These are phyloP conservation scores for Tuctoria greenei DNA, from an alignment of 176 grass and related monocot species.

Conservation along the genomic window DNA sequence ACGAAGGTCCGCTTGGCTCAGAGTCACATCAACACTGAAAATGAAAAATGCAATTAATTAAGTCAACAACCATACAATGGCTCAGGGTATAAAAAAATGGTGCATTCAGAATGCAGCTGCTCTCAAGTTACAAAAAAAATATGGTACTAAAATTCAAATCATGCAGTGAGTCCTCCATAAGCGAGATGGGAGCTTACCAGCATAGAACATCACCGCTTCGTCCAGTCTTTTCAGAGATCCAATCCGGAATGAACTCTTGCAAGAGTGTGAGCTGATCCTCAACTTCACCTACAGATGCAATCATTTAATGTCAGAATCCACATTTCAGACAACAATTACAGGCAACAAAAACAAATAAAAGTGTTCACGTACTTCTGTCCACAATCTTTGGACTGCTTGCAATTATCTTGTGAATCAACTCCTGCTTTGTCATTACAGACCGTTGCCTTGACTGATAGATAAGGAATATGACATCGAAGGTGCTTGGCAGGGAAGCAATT, in stretches of 20 bases:
- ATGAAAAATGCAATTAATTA: not conserved
- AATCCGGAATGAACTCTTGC: conserved; percentile 72
- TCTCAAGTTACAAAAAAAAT: not conserved
- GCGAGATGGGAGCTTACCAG: conserved; percentile 43
- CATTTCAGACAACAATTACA: not conserved
- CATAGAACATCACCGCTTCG: conserved; percentile 50
- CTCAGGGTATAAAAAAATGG: not conserved
- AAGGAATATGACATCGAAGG: conserved; percentile 61
- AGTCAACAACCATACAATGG: not conserved
- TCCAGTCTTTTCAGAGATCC: conserved; percentile 70
- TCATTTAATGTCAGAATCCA: conserved; percentile 21
- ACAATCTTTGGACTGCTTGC: conserved; percentile 59
- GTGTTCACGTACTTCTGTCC: conserved; percentile 50
- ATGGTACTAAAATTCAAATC: not conserved
- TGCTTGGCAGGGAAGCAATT: conserved; percentile 60
- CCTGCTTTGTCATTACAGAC: conserved; percentile 75
- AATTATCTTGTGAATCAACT: conserved; percentile 75
- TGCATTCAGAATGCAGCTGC: not conserved
- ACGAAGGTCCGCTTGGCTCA: conserved; percentile 54
- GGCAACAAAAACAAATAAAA: not conserved
- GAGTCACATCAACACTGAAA: conserved; percentile 49
- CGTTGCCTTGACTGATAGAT: conserved; percentile 63
- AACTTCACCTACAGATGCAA: conserved; percentile 56
- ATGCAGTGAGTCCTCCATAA: not conserved
- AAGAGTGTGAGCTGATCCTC: conserved; percentile 69